Percentiles rank a stretch among this genome's conserved stretches.
Evolutionary conservation across 2,329 filamentous ascomycete species (phyloP).

Genomic region (Fusarium mundagurra): DNA sequence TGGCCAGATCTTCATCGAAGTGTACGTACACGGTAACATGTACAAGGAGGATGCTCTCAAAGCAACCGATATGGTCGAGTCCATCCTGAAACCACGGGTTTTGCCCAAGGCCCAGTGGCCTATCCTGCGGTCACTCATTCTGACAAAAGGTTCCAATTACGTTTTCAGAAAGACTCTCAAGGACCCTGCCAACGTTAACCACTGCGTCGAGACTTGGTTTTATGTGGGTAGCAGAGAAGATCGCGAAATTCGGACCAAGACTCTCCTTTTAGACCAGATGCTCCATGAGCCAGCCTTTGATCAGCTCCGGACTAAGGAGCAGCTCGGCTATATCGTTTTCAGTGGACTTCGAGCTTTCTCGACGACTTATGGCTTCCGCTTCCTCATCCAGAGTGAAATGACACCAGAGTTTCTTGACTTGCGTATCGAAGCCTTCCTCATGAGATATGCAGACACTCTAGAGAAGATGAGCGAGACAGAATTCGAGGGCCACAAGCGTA

Average conservation of each 20-base stretch:
- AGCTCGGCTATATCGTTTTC: constrained; percentile 96
- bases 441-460: constrained; percentile 71
- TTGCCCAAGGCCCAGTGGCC: constrained; percentile 84
- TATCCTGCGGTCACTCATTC: constrained; percentile 77
- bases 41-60: constrained; percentile 93
- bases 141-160: constrained; percentile 84
- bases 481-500: constrained; percentile 91
- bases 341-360: constrained; percentile 76
- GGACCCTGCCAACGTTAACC: constrained; percentile 89
- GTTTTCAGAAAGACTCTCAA: constrained; percentile 83
- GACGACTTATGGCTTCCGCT: constrained; percentile 86
- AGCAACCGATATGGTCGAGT: constrained; percentile 84
- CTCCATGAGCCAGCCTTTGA: constrained; percentile 94
- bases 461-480: constrained; percentile 81
- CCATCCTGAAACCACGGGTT: constrained; percentile 75
- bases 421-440: constrained; percentile 87
- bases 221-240: constrained; percentile 76
- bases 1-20: constrained; percentile 85
- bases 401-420: constrained; percentile 84
- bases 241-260: constrained; percentile 75
- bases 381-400: constrained; percentile 94
- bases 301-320: constrained; percentile 94
- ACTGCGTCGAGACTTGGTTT: constrained; percentile 83
- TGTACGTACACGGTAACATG: constrained; percentile 89
- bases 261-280: constrained; percentile 87